Conservation (phyloP, 805 yeast species). For the Yarrowia bubula region DNA sequence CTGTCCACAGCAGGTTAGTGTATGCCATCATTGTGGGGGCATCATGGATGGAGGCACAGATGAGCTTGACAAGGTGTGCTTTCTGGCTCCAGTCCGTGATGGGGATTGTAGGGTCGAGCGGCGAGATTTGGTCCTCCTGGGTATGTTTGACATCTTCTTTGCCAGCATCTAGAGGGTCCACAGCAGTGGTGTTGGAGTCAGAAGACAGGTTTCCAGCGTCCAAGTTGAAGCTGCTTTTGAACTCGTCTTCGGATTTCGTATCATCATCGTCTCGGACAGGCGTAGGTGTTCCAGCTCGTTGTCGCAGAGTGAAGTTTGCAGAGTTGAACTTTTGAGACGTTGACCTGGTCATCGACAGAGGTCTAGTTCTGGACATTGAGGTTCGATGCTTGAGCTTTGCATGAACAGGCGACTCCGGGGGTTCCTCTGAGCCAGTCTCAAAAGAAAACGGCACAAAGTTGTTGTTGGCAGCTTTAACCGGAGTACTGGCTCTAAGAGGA, state of each 20-base stretch:
- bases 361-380: not conserved
- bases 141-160: not conserved
- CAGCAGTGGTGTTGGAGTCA: not conserved
- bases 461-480: not conserved
- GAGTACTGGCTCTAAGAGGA: not conserved
- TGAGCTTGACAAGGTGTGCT: conserved; percentile 7
- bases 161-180: conserved; percentile 6
- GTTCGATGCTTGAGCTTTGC: not conserved
- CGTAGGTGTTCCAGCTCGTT: conserved; percentile 4
- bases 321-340: conserved; percentile 18
- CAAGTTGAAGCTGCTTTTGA: not conserved
- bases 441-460: conserved; percentile 7
- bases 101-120: conserved; percentile 7
- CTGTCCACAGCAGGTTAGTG: not conserved
- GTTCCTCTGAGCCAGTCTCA: conserved; percentile 4
- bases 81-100: conserved; percentile 26
- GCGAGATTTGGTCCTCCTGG: not conserved
- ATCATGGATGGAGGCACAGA: conserved; percentile 12
- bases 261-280: not conserved
- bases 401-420: not conserved
- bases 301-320: conserved; percentile 2
- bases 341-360: conserved; percentile 15
- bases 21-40: conserved; percentile 23
- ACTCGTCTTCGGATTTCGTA: not conserved
- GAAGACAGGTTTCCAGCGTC: not conserved